Evolutionary conservation across 78 protist genomes (phyloP).

Genomic region (Isochrysis galbana): DNA sequence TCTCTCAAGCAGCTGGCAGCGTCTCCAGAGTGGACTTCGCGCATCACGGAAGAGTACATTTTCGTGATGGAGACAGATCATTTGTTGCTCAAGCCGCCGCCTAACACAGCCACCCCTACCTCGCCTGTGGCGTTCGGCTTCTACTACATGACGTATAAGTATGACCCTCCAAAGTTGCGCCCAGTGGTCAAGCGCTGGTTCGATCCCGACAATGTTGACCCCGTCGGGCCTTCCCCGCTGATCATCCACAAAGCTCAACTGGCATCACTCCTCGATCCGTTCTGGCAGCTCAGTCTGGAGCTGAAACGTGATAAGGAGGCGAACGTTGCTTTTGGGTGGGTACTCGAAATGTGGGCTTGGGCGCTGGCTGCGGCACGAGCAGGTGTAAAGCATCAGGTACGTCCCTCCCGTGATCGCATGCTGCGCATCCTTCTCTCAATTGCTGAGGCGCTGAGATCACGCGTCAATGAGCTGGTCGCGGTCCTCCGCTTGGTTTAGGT

Average conservation of each 20-base stretch:
- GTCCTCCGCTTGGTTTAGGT: not conserved
- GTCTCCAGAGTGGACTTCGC: not conserved
- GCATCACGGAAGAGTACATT: not conserved
- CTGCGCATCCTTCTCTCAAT: not conserved
- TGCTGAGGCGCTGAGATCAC: not conserved
- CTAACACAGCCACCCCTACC: not conserved
- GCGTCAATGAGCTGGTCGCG: not conserved
- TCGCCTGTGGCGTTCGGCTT: not conserved
- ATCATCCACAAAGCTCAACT: not conserved
- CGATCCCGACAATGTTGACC: constrained; percentile 12
- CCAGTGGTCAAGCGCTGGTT: not conserved
- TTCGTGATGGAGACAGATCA: constrained; percentile 7
- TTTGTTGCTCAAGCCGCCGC: not conserved
- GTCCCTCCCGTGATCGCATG: not conserved
- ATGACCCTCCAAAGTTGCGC: not conserved
- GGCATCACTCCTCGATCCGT: not conserved
- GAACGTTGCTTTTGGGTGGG: not conserved
- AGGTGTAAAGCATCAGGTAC: not conserved
- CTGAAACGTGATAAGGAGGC: not conserved
- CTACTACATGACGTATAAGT: not conserved
- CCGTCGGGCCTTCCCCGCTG: constrained; percentile 22
- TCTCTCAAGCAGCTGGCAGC: not conserved
- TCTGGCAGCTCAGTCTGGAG: not conserved
- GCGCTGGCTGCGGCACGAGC: not conserved
- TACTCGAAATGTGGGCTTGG: constrained; percentile 17